Percentiles rank a stretch among this genome's conserved stretches.
Conservation (phyloP, 2,329 filamentous ascomycete genomes). For the Ophiostoma populinum region DNA sequence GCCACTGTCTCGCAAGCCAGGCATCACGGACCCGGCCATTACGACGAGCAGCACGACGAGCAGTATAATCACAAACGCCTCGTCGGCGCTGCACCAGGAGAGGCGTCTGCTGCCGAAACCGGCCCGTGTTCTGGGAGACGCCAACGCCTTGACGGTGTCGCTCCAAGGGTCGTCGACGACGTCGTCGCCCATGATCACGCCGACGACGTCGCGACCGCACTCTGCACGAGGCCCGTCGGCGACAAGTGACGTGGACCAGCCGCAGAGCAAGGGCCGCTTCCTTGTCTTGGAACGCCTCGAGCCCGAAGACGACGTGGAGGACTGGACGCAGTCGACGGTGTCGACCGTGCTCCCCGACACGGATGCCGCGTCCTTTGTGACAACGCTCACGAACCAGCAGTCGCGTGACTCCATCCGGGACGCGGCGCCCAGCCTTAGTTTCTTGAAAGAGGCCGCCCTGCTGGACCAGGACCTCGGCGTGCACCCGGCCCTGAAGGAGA, state of each 20-base stretch:
- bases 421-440: neutral
- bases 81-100: neutral
- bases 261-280: slow-evolving; percentile 2
- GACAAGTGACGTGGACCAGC: slow-evolving; percentile 9
- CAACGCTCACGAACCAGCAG: slow-evolving; percentile 10
- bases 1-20: no score
- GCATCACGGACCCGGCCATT: no score
- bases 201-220: slow-evolving; percentile 26
- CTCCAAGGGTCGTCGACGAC: slow-evolving; percentile 22
- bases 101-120: slow-evolving; percentile 5
- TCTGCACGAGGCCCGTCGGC: slow-evolving; percentile 19
- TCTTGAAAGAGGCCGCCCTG: slow-evolving; percentile 3
- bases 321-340: slow-evolving; percentile 14
- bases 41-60: neutral
- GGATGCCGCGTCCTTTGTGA: slow-evolving; percentile 15
- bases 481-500: slow-evolving; percentile 2
- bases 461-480: neutral
- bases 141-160: slow-evolving; percentile 4
- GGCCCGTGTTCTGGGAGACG: slow-evolving; percentile 7
- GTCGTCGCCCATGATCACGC: slow-evolving; percentile 24
- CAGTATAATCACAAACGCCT: no score
- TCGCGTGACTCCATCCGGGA: slow-evolving; percentile 2
- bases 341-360: slow-evolving; percentile 13
- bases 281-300: no score
- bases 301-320: no score